Conservation (phyloP, 1,284 basidiomycete species). For the Cystobasidium slooffiae region DNA sequence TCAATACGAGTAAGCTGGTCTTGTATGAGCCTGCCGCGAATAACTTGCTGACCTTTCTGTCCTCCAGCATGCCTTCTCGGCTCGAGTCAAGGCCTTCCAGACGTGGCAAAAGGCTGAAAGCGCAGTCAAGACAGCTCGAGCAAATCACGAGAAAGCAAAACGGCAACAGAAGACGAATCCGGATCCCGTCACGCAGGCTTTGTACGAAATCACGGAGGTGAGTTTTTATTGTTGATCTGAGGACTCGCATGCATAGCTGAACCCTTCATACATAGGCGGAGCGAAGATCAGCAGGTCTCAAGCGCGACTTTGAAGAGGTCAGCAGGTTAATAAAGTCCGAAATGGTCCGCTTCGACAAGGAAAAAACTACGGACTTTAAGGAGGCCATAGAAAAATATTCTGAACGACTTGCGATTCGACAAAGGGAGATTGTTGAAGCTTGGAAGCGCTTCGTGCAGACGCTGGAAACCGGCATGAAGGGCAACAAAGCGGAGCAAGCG, state of each 20-base stretch:
- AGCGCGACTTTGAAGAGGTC: constrained; percentile 84
- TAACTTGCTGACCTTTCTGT: constrained; percentile 61
- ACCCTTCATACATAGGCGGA: constrained; percentile 69
- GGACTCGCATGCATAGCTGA: not conserved
- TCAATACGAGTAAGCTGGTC: constrained; percentile 73
- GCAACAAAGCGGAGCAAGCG: constrained; percentile 15
- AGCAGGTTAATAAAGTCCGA: constrained; percentile 85
- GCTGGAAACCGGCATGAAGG: constrained; percentile 26
- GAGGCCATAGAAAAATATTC: constrained; percentile 73
- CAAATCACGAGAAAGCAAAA: constrained; percentile 78
- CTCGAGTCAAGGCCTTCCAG: constrained; percentile 80
- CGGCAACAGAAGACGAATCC: constrained; percentile 70
- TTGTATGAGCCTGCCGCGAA: constrained; percentile 37
- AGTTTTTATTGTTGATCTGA: constrained; percentile 45
- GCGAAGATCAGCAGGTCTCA: constrained; percentile 74
- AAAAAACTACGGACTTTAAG: constrained; percentile 88
- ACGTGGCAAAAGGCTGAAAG: constrained; percentile 77
- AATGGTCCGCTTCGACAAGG: constrained; percentile 89
- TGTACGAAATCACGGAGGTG: constrained; percentile 79
- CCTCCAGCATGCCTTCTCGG: constrained; percentile 68
- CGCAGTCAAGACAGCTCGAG: constrained; percentile 72
- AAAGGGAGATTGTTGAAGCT: constrained; percentile 68
- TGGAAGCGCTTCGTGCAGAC: constrained; percentile 40
- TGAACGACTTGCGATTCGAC: constrained; percentile 77
- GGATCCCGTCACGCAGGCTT: constrained; percentile 69